Evolutionary conservation across 225 moss, liverwort and hornwort genomes (phyloP).

Genomic region (Sphagnum tenellum): DNA sequence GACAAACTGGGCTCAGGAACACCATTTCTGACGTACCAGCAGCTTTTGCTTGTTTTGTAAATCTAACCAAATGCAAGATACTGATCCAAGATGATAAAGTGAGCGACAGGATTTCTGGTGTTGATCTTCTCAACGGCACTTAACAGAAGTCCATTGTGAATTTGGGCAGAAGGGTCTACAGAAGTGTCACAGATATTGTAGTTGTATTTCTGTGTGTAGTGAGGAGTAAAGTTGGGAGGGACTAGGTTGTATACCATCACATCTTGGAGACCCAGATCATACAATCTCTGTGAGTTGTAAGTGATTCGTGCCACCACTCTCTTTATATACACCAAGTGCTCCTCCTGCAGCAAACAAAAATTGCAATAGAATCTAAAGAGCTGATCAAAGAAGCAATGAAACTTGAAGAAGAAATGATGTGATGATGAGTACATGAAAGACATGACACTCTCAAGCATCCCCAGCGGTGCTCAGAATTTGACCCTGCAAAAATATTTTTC

Average conservation of each 20-base stretch:
- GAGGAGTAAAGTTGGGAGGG: not conserved
- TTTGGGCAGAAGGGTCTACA: no score
- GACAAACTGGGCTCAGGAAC: no score
- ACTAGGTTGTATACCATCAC: constrained; percentile 2
- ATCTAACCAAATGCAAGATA: not conserved
- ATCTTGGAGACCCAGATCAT: not conserved
- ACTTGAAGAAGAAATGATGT: not conserved
- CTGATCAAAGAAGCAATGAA: not conserved
- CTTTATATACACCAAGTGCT: not conserved
- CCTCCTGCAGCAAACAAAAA: not conserved
- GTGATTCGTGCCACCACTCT: constrained; percentile 1
- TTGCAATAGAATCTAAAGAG: not conserved
- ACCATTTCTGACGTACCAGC: no score
- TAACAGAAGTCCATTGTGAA: not conserved
- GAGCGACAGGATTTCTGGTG: not conserved
- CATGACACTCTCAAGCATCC: no score
- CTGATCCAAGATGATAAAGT: constrained; percentile 6
- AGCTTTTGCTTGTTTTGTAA: no score
- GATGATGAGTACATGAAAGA: no score
- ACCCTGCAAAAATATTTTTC: no score
- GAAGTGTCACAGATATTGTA: not conserved
- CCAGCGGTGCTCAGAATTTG: no score
- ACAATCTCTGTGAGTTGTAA: not conserved
- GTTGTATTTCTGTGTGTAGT: not conserved
- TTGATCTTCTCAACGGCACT: not conserved